Conservation (phyloP, 352 stramenopile species). For the Phytophthora sp. region DNA sequence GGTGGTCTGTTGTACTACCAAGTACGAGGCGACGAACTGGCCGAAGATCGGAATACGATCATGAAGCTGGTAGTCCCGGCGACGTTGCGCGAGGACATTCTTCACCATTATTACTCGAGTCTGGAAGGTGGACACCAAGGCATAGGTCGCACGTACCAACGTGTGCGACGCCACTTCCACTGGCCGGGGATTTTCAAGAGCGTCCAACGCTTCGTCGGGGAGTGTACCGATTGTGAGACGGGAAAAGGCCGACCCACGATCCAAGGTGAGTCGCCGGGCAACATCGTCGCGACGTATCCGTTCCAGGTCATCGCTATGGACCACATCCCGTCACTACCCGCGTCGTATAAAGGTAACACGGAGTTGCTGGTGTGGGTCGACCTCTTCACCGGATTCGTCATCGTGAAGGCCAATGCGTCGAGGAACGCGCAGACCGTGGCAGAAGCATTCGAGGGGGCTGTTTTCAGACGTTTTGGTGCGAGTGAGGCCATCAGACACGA, state of each 20-base stretch:
- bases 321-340: constrained; percentile 14
- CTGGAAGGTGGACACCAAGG: constrained; percentile 5
- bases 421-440: neutral
- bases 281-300: neutral
- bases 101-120: neutral
- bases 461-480: constrained; percentile 1
- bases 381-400: constrained; percentile 1
- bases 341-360: constrained; percentile 3
- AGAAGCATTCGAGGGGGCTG: neutral
- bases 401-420: neutral
- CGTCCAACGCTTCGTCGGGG: neutral
- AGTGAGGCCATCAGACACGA: constrained; percentile 9
- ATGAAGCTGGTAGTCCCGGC: constrained; percentile 1
- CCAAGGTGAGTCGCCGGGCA: neutral
- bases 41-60: neutral
- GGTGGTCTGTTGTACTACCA: constrained; percentile 3
- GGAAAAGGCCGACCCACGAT: neutral
- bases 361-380: constrained; percentile 5
- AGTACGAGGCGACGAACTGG: neutral
- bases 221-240: neutral
- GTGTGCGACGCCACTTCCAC: neutral
- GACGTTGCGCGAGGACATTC: neutral
- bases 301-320: constrained; percentile 16
- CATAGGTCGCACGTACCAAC: constrained; percentile 4
- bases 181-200: neutral